Base-by-base conservation (phyloP, 768 basidiomycete genomes). In the Naganishia vishniacii region DNA sequence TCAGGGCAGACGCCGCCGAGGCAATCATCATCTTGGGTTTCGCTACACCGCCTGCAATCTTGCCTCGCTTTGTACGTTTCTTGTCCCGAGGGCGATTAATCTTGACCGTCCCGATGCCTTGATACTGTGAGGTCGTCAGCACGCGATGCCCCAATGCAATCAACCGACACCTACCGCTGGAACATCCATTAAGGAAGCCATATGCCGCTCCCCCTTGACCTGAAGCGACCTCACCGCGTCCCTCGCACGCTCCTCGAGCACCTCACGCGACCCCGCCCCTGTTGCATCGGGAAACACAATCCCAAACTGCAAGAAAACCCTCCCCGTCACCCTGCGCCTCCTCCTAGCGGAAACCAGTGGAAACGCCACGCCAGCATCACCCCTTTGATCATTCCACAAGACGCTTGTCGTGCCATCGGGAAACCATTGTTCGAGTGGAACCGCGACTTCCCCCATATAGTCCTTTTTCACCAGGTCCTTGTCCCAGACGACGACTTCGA, bases 401-500 rank as follows among this genome's bases (percentile, higher is more conserved):
- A 23, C 48, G 20, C 20, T 51, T 42, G 23, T 16, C 31, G 34
- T 26, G 32, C 48, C 34, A 12, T 23, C 48, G 8, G 44, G 48
- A 34, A 47, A 44, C 90, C 91, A 94, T 34, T 88, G 85, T 20
- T 86, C 86, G n/a, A 94, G 73, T 0, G 84, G 83, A 7, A 97
- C 68, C 0, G 86, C 83, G 4, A 84, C 83, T 77, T 99, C 94
- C 16, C 95, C 95, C 16, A 99, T 82, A 75, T 95, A 99, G 47
- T 97, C 94, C 79, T 92, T 95, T 71, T 82, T 83, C 71, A 91
- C 75, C 68, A 89, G 80, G 32, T 79, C 75, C 77, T 87, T 91
- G 78, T 93, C 92, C 93, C 94, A 99, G 0, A 92, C 82, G 13
- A 95, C 86, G 34, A 91, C 80, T 77, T 97, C 92, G 45, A 97